Percentiles rank a stretch among this genome's conserved stretches.
phyloP scores from a whole-genome alignment of 176 grass and related monocot species.

The Hordeum marinum region DNA sequence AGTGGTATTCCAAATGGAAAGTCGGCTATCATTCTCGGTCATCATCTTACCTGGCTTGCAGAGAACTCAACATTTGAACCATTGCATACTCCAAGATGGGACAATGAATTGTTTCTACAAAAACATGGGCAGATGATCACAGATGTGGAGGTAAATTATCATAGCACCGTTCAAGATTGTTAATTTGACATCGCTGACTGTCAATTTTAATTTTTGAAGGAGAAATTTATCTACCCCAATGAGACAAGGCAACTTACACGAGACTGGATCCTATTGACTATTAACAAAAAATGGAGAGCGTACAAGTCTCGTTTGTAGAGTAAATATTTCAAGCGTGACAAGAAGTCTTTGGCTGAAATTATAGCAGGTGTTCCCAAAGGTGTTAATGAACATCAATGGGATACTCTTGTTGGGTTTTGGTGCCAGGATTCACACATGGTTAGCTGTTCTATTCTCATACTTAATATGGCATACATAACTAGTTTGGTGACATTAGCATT shows the following conservation, averaged over 20 bases:
- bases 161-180: not conserved
- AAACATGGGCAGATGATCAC: not conserved
- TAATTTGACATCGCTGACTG: not conserved
- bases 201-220: not conserved
- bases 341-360: too few species aligned
- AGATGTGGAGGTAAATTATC: not conserved
- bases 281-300: not conserved
- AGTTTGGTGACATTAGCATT: too few species aligned
- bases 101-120: not conserved
- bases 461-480: too few species aligned
- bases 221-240: not conserved
- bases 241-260: not conserved
- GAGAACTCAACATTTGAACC: slow-evolving; percentile 8
- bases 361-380: too few species aligned
- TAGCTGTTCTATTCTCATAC: too few species aligned
- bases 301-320: too few species aligned
- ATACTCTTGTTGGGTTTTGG: too few species aligned
- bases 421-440: too few species aligned
- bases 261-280: not conserved
- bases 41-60: not conserved
- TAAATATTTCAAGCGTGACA: too few species aligned
- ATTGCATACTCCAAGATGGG: slow-evolving; percentile 8
- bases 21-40: not conserved
- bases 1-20: not conserved
- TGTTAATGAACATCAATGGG: too few species aligned